phyloP scores from a whole-genome alignment of 2,329 filamentous ascomycete genomes.

The Mycosphaerelloides madeirae region DNA sequence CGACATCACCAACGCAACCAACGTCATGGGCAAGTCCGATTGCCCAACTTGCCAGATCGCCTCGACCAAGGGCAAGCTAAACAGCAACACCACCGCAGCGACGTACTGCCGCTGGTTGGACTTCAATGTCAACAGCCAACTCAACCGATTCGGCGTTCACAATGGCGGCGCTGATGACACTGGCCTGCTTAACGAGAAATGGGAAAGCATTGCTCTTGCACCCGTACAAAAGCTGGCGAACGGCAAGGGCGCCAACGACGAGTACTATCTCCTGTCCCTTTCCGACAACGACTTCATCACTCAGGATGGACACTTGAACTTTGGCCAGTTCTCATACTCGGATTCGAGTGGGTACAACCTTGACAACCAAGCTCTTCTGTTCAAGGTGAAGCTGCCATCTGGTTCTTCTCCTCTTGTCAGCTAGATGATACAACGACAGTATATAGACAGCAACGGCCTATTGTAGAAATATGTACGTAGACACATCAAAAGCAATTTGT shows the following conservation, averaged over 20 bases:
- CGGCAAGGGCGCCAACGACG: conserved; percentile 43
- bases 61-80: conserved; percentile 49
- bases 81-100: conserved; percentile 52
- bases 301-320: conserved; percentile 60
- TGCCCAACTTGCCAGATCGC: conserved; percentile 40
- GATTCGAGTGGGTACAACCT: conserved; percentile 56
- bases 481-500: no score
- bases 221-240: conserved; percentile 50
- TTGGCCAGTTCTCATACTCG: conserved; percentile 51
- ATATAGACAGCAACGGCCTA: no score
- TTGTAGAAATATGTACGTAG: no score
- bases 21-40: conserved; percentile 53
- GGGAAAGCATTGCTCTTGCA: conserved; percentile 64
- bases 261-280: conserved; percentile 64
- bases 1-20: conserved; percentile 57
- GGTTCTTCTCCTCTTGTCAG: conserved; percentile 20
- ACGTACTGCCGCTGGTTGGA: conserved; percentile 63
- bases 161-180: conserved; percentile 61
- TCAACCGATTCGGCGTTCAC: conserved; percentile 61
- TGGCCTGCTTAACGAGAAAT: conserved; percentile 67
- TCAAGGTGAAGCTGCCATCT: conserved; percentile 51
- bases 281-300: conserved; percentile 74
- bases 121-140: conserved; percentile 61
- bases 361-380: conserved; percentile 60
- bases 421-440: background rate